Evolutionary conservation across 2,329 filamentous ascomycete genomes (phyloP), one percentile per base, ranked within the genome.

Genomic region (Sarocladium strictum): DNA sequence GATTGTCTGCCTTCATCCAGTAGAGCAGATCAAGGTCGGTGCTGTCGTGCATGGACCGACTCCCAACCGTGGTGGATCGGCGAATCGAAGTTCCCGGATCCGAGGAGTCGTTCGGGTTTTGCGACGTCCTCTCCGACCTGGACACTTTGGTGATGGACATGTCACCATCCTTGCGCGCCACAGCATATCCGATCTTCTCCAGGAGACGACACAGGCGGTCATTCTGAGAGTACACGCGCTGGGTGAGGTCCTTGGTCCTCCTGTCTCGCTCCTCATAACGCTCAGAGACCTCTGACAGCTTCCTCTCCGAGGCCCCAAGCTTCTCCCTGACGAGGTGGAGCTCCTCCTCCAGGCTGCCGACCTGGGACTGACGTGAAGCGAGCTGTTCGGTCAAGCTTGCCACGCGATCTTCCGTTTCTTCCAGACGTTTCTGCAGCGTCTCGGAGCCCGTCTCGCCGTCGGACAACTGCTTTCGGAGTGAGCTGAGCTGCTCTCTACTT

Each of bases 401-500:
- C 3, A 89, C 80, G 67, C 84, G 89, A 56, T 75, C 76, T 68
- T 96, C 90, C 63, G 91, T 86, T 55, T 90, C 87, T 40, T 86
- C 83, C 3, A 95, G 77, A 54, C 85, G 82, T 68, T 86, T 86
- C 54, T 88, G 84, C 54, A 96, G 72, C 26, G 83, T 84, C 67
- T 92, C 89, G 0, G 90, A 91, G 4, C 90, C 90, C 2, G 85
- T 91, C 68, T 94, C 90, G 15, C 90, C 91, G 59, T 92, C 87
- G 1, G 87, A 83, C 64, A 96, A 85, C 66, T 87, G 87, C 15
- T 76, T 74, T 55, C 89, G 83, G 21, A 96, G 73, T 26, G 80
- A 75, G 55, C 78, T 80, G 21, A 96, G 76, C 61, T 94, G 86
- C 14, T 79, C 74, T 37, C 88, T 84, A 57, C 87, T 83, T 55